A percentile compares a stretch with the other conserved stretches of the same genome.
phyloP scores from a whole-genome alignment of 2,329 filamentous ascomycete genomes.

The Venturia carpophila region DNA sequence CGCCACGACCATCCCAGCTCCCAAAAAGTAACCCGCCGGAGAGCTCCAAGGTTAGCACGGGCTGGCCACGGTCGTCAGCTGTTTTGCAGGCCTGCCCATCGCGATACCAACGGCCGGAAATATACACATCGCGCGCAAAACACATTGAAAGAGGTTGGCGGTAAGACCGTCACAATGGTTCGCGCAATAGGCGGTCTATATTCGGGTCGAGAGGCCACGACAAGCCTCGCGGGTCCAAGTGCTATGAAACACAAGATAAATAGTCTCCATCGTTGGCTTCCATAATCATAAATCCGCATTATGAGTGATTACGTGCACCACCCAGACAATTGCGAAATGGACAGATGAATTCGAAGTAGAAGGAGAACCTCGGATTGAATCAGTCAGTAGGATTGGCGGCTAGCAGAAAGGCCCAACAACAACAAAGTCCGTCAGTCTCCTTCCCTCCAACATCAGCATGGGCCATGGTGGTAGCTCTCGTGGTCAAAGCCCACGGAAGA shows the following conservation, averaged over 20 bases:
- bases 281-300: not conserved
- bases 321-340: not conserved
- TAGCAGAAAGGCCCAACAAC: slow-evolving; percentile 4
- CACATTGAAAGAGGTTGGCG: slow-evolving; percentile 1
- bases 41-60: not conserved
- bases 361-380: slow-evolving; percentile 2
- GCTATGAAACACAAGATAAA: slow-evolving; percentile 13
- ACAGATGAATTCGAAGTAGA: not conserved
- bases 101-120: slow-evolving; percentile 17
- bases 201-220: not conserved
- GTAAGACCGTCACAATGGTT: slow-evolving; percentile 1
- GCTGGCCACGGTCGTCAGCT: slow-evolving; percentile 2
- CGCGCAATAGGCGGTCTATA: slow-evolving; percentile 11
- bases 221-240: not conserved
- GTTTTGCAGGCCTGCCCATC: slow-evolving; percentile 6
- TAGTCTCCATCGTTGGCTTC: slow-evolving; percentile 10
- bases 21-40: not conserved
- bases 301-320: not conserved
- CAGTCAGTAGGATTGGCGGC: slow-evolving; percentile 1
- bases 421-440: not conserved
- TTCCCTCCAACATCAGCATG: not conserved
- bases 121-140: slow-evolving; percentile 5
- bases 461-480: not conserved
- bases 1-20: slow-evolving; percentile 12
- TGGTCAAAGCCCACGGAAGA: slow-evolving; percentile 3